Conservation (phyloP, 306 rosid species). For the Rosa lucieae region DNA sequence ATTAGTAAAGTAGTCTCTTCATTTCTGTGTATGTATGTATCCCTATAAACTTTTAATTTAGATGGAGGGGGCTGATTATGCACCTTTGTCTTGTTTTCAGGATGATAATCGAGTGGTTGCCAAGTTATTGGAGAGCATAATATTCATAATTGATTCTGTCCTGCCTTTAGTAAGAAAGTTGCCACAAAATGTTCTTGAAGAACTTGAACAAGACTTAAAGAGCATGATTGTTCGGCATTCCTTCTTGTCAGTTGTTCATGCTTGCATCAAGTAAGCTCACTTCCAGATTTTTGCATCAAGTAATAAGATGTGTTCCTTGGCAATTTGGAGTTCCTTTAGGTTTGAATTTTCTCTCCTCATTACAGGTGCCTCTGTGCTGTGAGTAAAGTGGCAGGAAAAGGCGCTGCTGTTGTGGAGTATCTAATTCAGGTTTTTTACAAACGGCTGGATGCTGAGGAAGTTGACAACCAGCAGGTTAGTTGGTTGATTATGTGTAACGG, state of each 20-base stretch:
- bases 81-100: conserved; percentile 44
- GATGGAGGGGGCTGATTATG: background rate
- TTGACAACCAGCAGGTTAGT: conserved; percentile 83
- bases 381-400: conserved; percentile 82
- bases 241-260: conserved; percentile 97
- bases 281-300: conserved; percentile 17
- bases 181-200: conserved; percentile 77
- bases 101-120: conserved; percentile 79
- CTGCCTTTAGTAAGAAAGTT: conserved; percentile 81
- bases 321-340: background rate
- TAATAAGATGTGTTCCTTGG: background rate
- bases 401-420: conserved; percentile 68
- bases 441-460: conserved; percentile 66
- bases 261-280: conserved; percentile 80
- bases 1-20: background rate
- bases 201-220: conserved; percentile 89
- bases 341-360: conserved; percentile 4
- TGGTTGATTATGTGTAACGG: conserved; percentile 10
- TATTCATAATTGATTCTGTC: conserved; percentile 89
- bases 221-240: conserved; percentile 91
- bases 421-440: conserved; percentile 84
- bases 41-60: background rate
- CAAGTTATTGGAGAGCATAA: conserved; percentile 80
- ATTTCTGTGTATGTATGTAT: background rate
- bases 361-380: conserved; percentile 89